These are phyloP conservation scores for Fusarium euwallaceae DNA, from an alignment of 2,329 filamentous ascomycete species.

Conservation along the genomic window DNA sequence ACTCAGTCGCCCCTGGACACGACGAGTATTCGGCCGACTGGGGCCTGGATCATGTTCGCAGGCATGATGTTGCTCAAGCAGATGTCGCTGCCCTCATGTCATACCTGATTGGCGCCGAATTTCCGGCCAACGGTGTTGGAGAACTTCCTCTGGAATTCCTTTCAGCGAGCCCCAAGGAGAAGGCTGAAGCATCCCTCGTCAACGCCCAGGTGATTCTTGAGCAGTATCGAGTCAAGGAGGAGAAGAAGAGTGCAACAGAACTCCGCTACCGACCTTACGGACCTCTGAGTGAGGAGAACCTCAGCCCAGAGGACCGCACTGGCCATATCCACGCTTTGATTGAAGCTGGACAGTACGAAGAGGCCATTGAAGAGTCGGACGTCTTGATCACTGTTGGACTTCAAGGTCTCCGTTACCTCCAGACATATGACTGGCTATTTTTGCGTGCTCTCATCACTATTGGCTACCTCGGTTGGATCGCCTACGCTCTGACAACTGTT, in stretches of 20 bases:
- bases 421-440: constrained; percentile 99
- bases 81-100: constrained; percentile 97
- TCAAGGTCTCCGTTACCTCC: constrained; percentile 89
- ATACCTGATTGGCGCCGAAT: constrained; percentile 87
- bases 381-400: constrained; percentile 82
- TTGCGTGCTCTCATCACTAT: constrained; percentile 87
- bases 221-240: constrained; percentile 96
- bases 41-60: constrained; percentile 81
- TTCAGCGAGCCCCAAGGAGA: constrained; percentile 77
- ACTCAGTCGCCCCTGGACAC: constrained; percentile 79
- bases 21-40: constrained; percentile 94
- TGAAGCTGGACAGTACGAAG: constrained; percentile 72
- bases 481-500: constrained; percentile 89
- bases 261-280: constrained; percentile 83
- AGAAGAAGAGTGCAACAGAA: constrained; percentile 80
- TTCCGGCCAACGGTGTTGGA: constrained; percentile 96
- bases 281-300: constrained; percentile 73
- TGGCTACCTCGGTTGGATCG: constrained; percentile 96
- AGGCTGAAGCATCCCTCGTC: constrained; percentile 85
- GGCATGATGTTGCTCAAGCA: constrained; percentile 93
- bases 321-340: constrained; percentile 78
- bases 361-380: constrained; percentile 84
- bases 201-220: constrained; percentile 92
- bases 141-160: constrained; percentile 89
- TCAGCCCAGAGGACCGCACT: constrained; percentile 76